phyloP scores from a whole-genome alignment of 148 eudicot genomes.

The Mesembryanthemum crystallinum region DNA sequence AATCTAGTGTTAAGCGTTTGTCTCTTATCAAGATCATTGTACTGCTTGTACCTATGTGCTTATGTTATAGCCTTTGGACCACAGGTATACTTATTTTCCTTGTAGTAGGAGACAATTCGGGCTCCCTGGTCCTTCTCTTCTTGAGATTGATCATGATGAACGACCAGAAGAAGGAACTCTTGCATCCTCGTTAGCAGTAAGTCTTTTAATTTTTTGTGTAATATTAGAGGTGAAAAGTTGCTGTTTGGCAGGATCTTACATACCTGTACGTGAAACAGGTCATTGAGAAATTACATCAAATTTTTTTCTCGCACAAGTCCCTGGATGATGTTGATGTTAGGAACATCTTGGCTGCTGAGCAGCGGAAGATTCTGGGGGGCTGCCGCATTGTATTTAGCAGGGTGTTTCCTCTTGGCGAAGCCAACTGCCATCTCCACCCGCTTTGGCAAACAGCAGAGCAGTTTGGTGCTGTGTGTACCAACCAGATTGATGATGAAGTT shows the following conservation, averaged over 20 bases:
- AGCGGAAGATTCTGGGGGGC: conserved; percentile 70
- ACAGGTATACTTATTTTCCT: conserved; percentile 90
- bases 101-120: conserved; percentile 98
- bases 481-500: conserved; percentile 82
- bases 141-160: conserved; percentile 95
- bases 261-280: conserved; percentile 49
- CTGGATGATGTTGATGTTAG: conserved; percentile 93
- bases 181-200: conserved; percentile 83
- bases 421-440: conserved; percentile 81
- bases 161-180: conserved; percentile 93
- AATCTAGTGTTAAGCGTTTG: neutral
- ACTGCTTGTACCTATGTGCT: conserved; percentile 6
- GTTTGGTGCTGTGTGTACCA: conserved; percentile 93
- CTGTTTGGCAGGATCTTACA: conserved; percentile 1
- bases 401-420: conserved; percentile 88
- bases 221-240: neutral
- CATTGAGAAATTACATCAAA: conserved; percentile 78
- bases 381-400: conserved; percentile 89
- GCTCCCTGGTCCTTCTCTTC: conserved; percentile 95
- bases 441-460: conserved; percentile 98
- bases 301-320: conserved; percentile 62
- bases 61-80: conserved; percentile 8
- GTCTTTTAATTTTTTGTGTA: conserved; percentile 16
- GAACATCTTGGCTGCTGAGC: conserved; percentile 87
- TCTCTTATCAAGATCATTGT: neutral